Evolutionary conservation across 1,139 yeast species (phyloP).

Genomic region (Candida sanyaensis): DNA sequence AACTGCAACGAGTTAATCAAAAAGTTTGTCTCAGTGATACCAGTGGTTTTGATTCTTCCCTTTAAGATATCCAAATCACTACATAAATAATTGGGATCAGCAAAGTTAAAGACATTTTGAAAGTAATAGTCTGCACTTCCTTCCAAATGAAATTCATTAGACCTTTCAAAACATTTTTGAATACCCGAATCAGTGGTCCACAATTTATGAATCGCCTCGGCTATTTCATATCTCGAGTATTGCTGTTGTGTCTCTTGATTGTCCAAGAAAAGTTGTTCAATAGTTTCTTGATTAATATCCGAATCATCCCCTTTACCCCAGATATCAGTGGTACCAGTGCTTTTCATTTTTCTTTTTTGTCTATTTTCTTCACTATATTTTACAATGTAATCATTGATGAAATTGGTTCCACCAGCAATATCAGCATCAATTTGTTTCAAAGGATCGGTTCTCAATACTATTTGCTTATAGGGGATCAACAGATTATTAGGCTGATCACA

Average conservation of each 20-base stretch:
- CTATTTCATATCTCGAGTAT: slow-evolving; percentile 47
- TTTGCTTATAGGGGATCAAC: slow-evolving; percentile 47
- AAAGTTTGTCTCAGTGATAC: slow-evolving; percentile 87
- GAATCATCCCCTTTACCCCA: slow-evolving; percentile 30
- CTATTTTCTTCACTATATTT: slow-evolving; percentile 60
- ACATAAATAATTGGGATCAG: slow-evolving; percentile 66
- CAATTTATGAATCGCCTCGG: slow-evolving; percentile 62
- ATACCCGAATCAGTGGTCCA: slow-evolving; percentile 77
- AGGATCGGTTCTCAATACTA: slow-evolving; percentile 57
- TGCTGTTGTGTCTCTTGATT: slow-evolving; percentile 4
- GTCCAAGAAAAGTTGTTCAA: slow-evolving; percentile 13
- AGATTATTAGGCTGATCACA: slow-evolving; percentile 57
- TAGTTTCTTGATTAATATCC: slow-evolving; percentile 16
- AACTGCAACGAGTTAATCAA: slow-evolving; percentile 66
- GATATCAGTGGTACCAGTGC: slow-evolving; percentile 52
- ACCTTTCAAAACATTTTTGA: slow-evolving; percentile 55
- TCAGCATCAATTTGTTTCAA: slow-evolving; percentile 63
- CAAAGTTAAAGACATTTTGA: slow-evolving; percentile 63
- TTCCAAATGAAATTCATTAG: slow-evolving; percentile 82
- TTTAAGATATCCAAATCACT: slow-evolving; percentile 80
- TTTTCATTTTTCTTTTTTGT: slow-evolving; percentile 48
- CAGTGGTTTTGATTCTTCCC: slow-evolving; percentile 94
- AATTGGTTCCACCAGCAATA: slow-evolving; percentile 68
- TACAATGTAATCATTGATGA: slow-evolving; percentile 63
- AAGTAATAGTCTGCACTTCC: slow-evolving; percentile 79